Evolutionary conservation across 2,329 filamentous ascomycete genomes (phyloP), one percentile per base, ranked within the genome.

Genomic region (Juglanconis sp.): DNA sequence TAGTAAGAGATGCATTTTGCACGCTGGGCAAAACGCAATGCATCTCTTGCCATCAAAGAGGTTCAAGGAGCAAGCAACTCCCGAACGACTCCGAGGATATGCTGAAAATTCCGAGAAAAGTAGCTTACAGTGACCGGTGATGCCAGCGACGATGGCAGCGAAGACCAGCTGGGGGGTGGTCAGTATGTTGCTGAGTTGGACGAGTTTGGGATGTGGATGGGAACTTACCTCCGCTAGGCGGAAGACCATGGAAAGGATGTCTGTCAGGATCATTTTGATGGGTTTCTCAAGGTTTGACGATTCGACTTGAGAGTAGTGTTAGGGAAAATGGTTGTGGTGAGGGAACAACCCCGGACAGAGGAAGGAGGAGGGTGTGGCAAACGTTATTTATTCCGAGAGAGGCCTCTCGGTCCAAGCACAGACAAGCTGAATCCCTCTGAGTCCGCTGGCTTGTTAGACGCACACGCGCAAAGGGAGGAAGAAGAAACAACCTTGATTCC

Each of bases 91-190:
- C 17, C 17, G 1, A 24, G 17, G 17, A 24, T 24, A 24, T 24
- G 17, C 17, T 24, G 17, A 24, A 1, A 24, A 24, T 24, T 24
- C 17, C 2, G 17, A 24, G 17, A 24, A 24, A 24, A 24, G 17
- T 24, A 24, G 17, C 17, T 24, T 24, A 24, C 17, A 48, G 65
- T 84, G 72, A 55, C 87, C 88, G 61, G 87, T 85, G 63, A 92
- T 79, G 62, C 88, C 89, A 31, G 87, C 86, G 55, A 91, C 86
- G 63, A 92, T 88, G 66, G 84, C 81, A n/a, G 83, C 87, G 69
- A 89, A 92, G 68, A 80, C 85, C 64, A 93, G 81, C 76, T 91
- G 35, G 10, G 13, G 13, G 30, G 34, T 10, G 32, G 51, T 53
- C 42, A 42, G 40, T 36, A 57, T 8, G 1, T 24, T 17, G n/a